Base-by-base conservation (phyloP, 2,329 filamentous ascomycete species). In the Diatrype stigma region DNA sequence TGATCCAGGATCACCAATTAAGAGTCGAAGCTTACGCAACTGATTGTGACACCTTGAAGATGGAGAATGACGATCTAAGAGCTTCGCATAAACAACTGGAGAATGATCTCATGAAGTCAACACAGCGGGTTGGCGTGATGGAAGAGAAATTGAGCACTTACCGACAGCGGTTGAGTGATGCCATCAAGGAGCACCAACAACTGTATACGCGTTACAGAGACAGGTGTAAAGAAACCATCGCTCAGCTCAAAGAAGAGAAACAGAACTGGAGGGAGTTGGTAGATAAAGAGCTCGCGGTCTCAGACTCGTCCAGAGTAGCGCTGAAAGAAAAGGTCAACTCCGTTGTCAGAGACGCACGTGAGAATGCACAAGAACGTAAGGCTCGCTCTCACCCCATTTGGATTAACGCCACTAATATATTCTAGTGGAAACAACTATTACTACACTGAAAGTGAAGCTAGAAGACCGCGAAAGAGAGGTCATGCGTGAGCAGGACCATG, bases 111-210 rank as follows among this genome's bases (percentile, higher is more conserved):
- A 37, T 57, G 12, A 51, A 59, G 1, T 60, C 69, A 2, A 62
- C 62, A 4, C 53, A 59, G 1, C 58, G 64, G 8, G 37, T 70
- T 2, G 49, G 51, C 6, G 61, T 58, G 19, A 52, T 74, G 1
- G 60, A 70, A 45, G 67, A 69, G 10, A 77, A 68, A 50, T 60
- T 68, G 42, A 62, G 60, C 6, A 57, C 57, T 1, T 72, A 67
- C 51, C 70, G 63, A 48, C 56, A 60, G 3, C 71, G 70, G 16
- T 59, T 81, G n/a, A 76, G 78, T 49, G 64, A 72, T 45, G 72
- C 73, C 1, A 72, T 74, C 8, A 53, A 57, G 2, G 76, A 80
- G 51, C 77, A 80, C 26, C 74, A 79, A 50, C 59, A 59, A 5
- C 63, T 79, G 1, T 77, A 68, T 55, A 59, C 53, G 3, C 62